Percentiles rank a stretch among this genome's conserved stretches.
phyloP scores from a whole-genome alignment of 768 basidiomycete species.

The Boletus sp. region DNA sequence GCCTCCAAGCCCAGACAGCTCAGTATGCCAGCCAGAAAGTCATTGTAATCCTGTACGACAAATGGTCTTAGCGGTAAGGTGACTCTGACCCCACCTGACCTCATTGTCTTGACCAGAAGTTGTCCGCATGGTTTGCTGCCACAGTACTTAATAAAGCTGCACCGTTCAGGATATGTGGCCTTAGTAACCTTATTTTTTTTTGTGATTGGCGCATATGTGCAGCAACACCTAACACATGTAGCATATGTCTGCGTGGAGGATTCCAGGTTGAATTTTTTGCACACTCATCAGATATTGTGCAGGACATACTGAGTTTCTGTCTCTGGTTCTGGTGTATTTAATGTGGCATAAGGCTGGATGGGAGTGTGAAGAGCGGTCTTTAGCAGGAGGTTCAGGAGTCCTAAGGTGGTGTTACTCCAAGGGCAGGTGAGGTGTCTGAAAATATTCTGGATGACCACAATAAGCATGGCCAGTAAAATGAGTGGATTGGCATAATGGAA shows the following conservation, averaged over 20 bases:
- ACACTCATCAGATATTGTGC: too few relatives aligned
- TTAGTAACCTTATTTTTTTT: background rate
- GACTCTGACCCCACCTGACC: too few relatives aligned
- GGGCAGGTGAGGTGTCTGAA: background rate
- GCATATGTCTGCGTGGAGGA: background rate
- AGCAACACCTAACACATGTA: background rate
- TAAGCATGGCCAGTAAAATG: background rate
- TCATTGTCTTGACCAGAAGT: too few relatives aligned
- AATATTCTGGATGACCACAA: background rate
- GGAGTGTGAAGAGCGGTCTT: background rate
- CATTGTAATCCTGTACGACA: background rate
- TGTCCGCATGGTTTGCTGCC: too few relatives aligned
- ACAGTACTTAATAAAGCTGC: too few relatives aligned
- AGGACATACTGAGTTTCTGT: background rate
- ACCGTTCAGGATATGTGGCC: too few relatives aligned
- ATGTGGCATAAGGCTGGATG: too few relatives aligned
- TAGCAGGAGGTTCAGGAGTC: background rate
- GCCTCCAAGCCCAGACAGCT: background rate
- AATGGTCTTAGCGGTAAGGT: background rate
- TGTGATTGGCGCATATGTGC: background rate
- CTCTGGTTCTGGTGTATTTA: too few relatives aligned
- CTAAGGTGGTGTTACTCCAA: background rate
- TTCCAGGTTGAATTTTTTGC: too few relatives aligned
- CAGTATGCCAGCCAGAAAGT: background rate
- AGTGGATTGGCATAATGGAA: background rate